phyloP scores from a whole-genome alignment of 805 yeast genomes.

The Zygoascus flipseniorum region DNA sequence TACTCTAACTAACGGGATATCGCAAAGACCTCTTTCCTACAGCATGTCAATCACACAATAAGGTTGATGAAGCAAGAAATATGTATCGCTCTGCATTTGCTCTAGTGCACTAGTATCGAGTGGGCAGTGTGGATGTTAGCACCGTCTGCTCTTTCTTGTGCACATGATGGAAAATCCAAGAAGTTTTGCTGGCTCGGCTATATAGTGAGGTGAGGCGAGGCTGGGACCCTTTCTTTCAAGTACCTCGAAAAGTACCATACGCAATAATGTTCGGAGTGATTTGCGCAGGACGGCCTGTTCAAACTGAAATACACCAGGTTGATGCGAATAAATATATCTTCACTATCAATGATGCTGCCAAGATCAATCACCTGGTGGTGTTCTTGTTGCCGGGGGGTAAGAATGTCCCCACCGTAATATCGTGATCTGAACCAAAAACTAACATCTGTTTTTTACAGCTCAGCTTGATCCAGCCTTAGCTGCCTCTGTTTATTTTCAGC shows the following conservation, averaged over 20 bases:
- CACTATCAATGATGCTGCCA: conserved; percentile 52
- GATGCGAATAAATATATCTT: conserved; percentile 61
- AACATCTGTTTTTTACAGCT: conserved; percentile 12
- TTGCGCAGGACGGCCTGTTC: conserved; percentile 62
- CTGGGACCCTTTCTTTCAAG: neutral
- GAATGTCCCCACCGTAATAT: conserved; percentile 5
- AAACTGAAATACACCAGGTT: conserved; percentile 44
- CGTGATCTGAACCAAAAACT: neutral
- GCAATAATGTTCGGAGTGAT: conserved; percentile 60
- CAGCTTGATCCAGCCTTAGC: conserved; percentile 53
- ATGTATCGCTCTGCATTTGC: conserved; percentile 19
- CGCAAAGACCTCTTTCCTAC: conserved; percentile 20
- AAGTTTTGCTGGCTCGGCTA: neutral
- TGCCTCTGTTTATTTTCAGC: conserved; percentile 83
- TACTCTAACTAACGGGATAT: conserved; percentile 6
- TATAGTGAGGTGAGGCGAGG: neutral
- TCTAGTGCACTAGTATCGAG: conserved; percentile 19
- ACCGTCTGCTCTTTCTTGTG: neutral
- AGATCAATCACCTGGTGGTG: conserved; percentile 69
- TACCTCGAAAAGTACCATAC: neutral
- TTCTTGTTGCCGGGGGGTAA: conserved; percentile 78
- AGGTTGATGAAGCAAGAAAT: conserved; percentile 14
- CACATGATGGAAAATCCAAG: neutral
- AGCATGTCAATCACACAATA: conserved; percentile 12
- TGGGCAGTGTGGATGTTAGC: neutral